Evolutionary conservation across 768 basidiomycete species (phyloP).

Genomic region (Leucogyrophana mollusca): DNA sequence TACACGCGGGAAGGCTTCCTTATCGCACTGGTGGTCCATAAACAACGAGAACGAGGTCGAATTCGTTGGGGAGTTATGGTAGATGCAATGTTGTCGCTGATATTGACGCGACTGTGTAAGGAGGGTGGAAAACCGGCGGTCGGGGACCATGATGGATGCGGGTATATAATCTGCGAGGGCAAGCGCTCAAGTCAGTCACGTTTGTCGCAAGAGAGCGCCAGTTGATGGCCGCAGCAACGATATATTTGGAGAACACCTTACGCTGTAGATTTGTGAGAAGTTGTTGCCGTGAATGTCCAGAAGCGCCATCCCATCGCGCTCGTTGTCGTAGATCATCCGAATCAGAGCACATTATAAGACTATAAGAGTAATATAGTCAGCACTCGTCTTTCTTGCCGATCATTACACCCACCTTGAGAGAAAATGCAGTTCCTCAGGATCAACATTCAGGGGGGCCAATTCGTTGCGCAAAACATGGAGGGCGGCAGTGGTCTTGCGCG

Average conservation of each 20-base stretch:
- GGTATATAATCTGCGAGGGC: constrained; percentile 78
- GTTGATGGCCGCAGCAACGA: not conserved
- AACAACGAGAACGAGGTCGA: constrained; percentile 75
- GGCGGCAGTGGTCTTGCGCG: constrained; percentile 75
- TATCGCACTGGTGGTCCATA: constrained; percentile 80
- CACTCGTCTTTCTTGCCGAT: constrained; percentile 9
- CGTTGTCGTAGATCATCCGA: constrained; percentile 78
- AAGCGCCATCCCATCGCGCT: constrained; percentile 88
- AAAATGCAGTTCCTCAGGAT: constrained; percentile 77
- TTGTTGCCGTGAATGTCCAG: constrained; percentile 71
- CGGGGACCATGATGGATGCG: constrained; percentile 89
- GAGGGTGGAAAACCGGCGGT: constrained; percentile 80
- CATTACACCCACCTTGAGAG: constrained; percentile 71
- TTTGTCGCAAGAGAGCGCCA: constrained; percentile 1
- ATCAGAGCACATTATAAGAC: constrained; percentile 91
- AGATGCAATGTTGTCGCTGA: constrained; percentile 81
- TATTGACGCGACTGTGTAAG: constrained; percentile 80
- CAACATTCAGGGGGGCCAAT: constrained; percentile 77
- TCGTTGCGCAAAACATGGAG: constrained; percentile 85
- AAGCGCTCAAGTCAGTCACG: not conserved
- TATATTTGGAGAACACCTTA: constrained; percentile 38
- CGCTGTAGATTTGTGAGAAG: constrained; percentile 83
- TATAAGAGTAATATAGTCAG: constrained; percentile 30
- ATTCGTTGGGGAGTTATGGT: constrained; percentile 73
- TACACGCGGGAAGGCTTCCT: constrained; percentile 77